These are phyloP conservation scores for Epichloe coenophiala DNA, from an alignment of 2,329 filamentous ascomycete genomes.

Conservation along the genomic window DNA sequence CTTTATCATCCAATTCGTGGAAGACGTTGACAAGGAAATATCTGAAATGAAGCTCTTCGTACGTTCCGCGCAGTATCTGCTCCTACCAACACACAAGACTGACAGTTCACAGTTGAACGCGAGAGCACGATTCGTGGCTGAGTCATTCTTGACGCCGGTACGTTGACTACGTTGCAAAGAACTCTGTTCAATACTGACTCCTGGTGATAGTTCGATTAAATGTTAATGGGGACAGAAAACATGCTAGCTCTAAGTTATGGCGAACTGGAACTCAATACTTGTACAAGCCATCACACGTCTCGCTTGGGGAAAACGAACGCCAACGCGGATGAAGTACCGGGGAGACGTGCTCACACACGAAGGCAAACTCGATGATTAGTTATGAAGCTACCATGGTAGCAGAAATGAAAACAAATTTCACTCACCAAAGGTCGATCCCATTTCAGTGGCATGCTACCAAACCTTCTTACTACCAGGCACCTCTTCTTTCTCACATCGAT, in stretches of 20 bases:
- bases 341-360: background rate
- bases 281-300: background rate
- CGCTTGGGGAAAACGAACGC: background rate
- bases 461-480: background rate
- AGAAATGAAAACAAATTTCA: slow-evolving; percentile 2
- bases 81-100: slow-evolving; percentile 1
- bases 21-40: slow-evolving; percentile 99
- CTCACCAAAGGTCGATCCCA: background rate
- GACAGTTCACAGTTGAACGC: slow-evolving; percentile 63
- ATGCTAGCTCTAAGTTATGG: background rate
- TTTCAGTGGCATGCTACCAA: background rate
- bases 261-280: background rate
- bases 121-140: slow-evolving; percentile 90
- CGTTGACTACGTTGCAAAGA: slow-evolving; percentile 2
- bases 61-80: slow-evolving; percentile 25
- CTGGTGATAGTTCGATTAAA: slow-evolving; percentile 19
- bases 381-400: background rate
- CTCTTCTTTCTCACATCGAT: too few species aligned
- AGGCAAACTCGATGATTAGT: slow-evolving; percentile 1
- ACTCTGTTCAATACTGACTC: slow-evolving; percentile 3
- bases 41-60: slow-evolving; percentile 99
- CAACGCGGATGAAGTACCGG: background rate
- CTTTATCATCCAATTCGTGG: slow-evolving; percentile 99
- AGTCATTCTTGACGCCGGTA: slow-evolving; percentile 94
- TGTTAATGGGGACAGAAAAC: background rate